Evolutionary conservation across 257 asterid genomes (phyloP).

Genomic region (Solanum lignicaule): DNA sequence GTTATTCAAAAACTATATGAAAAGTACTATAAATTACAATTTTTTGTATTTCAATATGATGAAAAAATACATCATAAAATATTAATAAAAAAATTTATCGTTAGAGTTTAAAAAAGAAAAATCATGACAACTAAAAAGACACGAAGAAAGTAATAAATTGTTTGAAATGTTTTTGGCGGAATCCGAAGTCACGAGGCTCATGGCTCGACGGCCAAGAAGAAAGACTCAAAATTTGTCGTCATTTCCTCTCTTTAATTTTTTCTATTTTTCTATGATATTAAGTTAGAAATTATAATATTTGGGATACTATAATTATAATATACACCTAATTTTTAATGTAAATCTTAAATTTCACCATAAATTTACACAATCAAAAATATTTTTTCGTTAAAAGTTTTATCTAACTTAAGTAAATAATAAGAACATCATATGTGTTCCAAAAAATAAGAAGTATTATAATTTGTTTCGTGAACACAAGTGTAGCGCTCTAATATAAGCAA

Average conservation of each 20-base stretch:
- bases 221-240: neutral
- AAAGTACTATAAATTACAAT: rapidly evolving
- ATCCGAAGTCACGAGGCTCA: slow-evolving; percentile 17
- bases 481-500: too few relatives aligned
- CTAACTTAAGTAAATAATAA: neutral
- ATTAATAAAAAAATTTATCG: too few relatives aligned
- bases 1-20: rapidly evolving
- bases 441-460: too few relatives aligned
- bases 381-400: too few relatives aligned
- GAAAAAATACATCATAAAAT: too few relatives aligned
- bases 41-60: too few relatives aligned
- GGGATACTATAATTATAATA: neutral
- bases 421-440: too few relatives aligned
- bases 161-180: slow-evolving; percentile 5
- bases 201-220: slow-evolving; percentile 20
- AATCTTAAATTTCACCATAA: neutral
- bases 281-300: neutral
- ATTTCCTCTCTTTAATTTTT: too few relatives aligned
- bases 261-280: neutral
- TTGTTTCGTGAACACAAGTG: neutral
- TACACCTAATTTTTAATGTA: neutral
- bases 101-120: rapidly evolving
- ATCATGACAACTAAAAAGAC: rapidly evolving
- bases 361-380: neutral
- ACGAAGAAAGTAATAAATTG: neutral